Percentiles rank a stretch among this genome's conserved stretches.
phyloP scores from a whole-genome alignment of 2,329 filamentous ascomycete species.

The Verticillium alfalfae region DNA sequence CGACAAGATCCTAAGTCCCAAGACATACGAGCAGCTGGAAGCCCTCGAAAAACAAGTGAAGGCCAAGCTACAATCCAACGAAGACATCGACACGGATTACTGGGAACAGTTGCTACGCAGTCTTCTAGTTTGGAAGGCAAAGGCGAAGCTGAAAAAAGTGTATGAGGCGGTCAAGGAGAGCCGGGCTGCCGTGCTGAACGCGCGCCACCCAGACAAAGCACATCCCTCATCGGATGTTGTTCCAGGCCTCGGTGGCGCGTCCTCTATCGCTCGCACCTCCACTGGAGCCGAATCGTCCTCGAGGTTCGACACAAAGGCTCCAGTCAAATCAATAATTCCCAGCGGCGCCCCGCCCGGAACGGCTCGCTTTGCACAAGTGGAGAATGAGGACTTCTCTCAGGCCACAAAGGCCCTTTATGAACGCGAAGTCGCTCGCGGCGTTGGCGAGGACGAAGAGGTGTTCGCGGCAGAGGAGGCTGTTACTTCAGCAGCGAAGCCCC shows the following conservation, averaged over 20 bases:
- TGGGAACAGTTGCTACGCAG: conserved; percentile 90
- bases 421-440: conserved; percentile 82
- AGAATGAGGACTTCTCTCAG: conserved; percentile 77
- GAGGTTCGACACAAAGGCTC: background rate
- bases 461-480: conserved; percentile 87
- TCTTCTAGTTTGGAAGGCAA: conserved; percentile 85
- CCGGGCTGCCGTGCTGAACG: conserved; percentile 50
- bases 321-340: background rate
- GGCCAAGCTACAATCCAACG: conserved; percentile 78
- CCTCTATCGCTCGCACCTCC: background rate
- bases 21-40: conserved; percentile 81
- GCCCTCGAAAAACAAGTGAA: conserved; percentile 82
- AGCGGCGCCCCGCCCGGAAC: conserved; percentile 43
- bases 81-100: conserved; percentile 93
- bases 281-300: background rate
- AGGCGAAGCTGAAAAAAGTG: conserved; percentile 73
- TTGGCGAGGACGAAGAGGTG: conserved; percentile 92
- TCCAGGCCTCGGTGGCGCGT: background rate
- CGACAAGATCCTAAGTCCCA: conserved; percentile 78
- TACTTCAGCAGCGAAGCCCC: conserved; percentile 55
- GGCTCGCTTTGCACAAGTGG: conserved; percentile 62
- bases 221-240: background rate
- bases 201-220: conserved; percentile 64
- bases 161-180: conserved; percentile 70
- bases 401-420: conserved; percentile 87